A percentile compares a stretch with the other conserved stretches of the same genome.
Conservation (phyloP, 345 rosid species). For the Barbarea vulgaris region DNA sequence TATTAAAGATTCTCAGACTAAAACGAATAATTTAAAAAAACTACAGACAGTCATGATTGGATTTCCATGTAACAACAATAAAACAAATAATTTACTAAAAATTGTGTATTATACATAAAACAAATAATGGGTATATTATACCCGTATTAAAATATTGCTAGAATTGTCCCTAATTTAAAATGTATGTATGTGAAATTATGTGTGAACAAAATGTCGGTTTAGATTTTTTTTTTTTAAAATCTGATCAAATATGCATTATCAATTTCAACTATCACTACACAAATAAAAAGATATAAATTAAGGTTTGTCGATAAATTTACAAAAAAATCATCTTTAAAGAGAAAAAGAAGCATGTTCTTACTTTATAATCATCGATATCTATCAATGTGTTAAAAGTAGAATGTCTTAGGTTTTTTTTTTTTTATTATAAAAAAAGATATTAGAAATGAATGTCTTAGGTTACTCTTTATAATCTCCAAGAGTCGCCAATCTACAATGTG, state of each 20-base stretch:
- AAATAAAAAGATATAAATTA: neutral
- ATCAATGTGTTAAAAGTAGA: slow-evolving; percentile 24
- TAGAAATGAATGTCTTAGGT: slow-evolving; percentile 40
- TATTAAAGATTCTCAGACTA: neutral
- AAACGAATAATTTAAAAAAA: neutral
- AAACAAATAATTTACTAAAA: neutral
- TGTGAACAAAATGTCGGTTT: neutral
- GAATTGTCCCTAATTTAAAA: neutral
- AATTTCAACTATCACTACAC: slow-evolving; percentile 12
- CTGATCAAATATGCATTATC: neutral
- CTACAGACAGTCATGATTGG: neutral
- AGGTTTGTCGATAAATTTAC: neutral
- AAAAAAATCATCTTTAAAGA: slow-evolving; percentile 16
- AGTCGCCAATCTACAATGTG: slow-evolving; percentile 39
- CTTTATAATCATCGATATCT: slow-evolving; percentile 33
- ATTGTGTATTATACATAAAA: neutral
- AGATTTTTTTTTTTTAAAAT: neutral
- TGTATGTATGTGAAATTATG: neutral
- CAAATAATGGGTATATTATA: neutral
- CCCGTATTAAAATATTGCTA: neutral
- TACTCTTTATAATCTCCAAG: slow-evolving; percentile 44
- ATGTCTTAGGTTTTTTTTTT: slow-evolving; percentile 41
- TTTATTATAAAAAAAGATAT: no score
- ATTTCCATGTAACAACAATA: neutral
- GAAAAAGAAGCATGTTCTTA: slow-evolving; percentile 24